phyloP scores from a whole-genome alignment of 345 rosid genomes.

The Pugionium dolabratum region DNA sequence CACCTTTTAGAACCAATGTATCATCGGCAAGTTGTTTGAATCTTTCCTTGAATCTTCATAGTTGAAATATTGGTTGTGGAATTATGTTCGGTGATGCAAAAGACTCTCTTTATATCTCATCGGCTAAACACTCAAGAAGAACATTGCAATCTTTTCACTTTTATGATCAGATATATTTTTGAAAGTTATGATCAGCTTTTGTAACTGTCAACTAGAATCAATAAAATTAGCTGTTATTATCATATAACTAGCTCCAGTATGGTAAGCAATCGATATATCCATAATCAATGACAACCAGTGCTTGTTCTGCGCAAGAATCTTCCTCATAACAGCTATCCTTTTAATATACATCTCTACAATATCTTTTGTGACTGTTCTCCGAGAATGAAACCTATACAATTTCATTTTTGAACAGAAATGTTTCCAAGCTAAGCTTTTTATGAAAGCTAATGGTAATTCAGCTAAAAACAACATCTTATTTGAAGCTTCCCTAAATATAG shows the following conservation, averaged over 20 bases:
- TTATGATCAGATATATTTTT: too few species aligned
- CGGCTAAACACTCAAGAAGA: not conserved
- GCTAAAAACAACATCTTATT: not conserved
- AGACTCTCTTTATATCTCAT: not conserved
- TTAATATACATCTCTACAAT: too few species aligned
- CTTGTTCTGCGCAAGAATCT: not conserved
- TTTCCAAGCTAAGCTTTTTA: not conserved
- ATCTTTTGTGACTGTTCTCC: not conserved
- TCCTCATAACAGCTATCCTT: too few species aligned
- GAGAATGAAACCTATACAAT: not conserved
- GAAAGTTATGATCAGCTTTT: too few species aligned
- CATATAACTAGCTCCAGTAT: not conserved
- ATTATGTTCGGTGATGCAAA: not conserved
- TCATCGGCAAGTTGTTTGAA: not conserved
- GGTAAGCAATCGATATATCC: not conserved
- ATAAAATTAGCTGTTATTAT: not conserved
- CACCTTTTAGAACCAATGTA: not conserved
- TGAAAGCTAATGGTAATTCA: not conserved
- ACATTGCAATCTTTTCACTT: not conserved
- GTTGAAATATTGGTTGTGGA: not conserved
- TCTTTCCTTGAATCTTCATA: not conserved
- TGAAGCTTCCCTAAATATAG: not conserved
- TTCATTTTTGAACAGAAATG: not conserved
- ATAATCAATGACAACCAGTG: not conserved
- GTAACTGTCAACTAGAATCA: too few species aligned